Percentiles rank a stretch among this genome's conserved stretches.
Evolutionary conservation across 129 eudicot species (phyloP).

Genomic region (Artemisia annua): DNA sequence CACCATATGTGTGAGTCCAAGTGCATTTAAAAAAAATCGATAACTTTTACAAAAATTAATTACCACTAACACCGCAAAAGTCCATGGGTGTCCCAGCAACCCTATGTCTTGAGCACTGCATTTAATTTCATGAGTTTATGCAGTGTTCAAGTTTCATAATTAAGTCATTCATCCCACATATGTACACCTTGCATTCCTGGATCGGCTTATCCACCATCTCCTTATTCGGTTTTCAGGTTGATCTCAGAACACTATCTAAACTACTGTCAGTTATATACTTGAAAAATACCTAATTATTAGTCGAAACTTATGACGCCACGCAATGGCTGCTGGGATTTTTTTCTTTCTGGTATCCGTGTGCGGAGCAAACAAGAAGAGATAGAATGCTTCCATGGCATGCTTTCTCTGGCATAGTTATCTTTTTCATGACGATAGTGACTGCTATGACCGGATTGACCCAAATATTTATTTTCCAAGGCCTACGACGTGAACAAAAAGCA

Average conservation of each 20-base stretch:
- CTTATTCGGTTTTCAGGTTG: conserved; percentile 69
- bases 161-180: conserved; percentile 43
- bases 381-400: conserved; percentile 64
- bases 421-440: conserved; percentile 54
- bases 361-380: conserved; percentile 42
- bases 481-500: conserved; percentile 43
- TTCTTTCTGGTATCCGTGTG: conserved; percentile 46
- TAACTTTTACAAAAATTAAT: no score
- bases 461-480: conserved; percentile 12
- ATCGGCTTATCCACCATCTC: conserved; percentile 67
- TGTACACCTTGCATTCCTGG: conserved; percentile 83
- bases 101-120: no score
- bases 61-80: no score
- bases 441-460: conserved; percentile 56
- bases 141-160: conserved; percentile 64
- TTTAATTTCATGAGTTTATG: conserved; percentile 31
- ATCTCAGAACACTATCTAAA: not conserved
- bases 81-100: no score
- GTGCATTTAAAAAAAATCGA: no score
- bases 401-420: conserved; percentile 48
- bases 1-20: no score
- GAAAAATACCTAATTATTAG: not conserved
- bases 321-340: conserved; percentile 66
- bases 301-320: not conserved
- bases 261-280: not conserved